These are phyloP conservation scores for Cryphonectria naterciae DNA, from an alignment of 2,329 filamentous ascomycete species.

Conservation along the genomic window DNA sequence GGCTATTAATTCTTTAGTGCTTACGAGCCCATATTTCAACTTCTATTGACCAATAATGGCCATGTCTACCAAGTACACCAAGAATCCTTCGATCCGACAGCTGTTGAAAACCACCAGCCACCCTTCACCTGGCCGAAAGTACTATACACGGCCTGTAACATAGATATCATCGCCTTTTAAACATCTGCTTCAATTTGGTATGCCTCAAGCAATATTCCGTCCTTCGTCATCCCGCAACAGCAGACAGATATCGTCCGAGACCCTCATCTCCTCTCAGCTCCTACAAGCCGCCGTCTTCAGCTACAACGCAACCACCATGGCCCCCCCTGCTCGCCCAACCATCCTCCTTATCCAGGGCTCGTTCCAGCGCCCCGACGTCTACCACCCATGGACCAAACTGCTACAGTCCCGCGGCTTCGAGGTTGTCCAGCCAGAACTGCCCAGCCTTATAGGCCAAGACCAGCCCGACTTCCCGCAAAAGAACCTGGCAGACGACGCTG, in stretches of 20 bases:
- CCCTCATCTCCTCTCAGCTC: background rate
- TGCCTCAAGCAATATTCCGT: background rate
- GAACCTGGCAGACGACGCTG: background rate
- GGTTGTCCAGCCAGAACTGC: constrained; percentile 13
- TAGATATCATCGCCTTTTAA: no score
- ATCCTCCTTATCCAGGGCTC: constrained; percentile 14
- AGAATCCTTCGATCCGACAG: background rate
- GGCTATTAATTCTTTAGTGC: background rate
- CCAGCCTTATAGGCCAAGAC: constrained; percentile 9
- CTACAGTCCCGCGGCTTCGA: constrained; percentile 11
- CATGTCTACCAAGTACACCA: no score
- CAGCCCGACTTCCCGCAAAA: constrained; percentile 5
- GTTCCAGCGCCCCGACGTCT: constrained; percentile 12
- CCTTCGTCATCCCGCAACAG: background rate
- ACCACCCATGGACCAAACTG: background rate
- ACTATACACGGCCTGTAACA: no score
- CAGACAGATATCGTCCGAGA: background rate
- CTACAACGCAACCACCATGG: background rate
- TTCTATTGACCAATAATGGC: background rate
- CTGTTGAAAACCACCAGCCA: no score
- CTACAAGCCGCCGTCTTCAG: background rate
- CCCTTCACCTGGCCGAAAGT: no score
- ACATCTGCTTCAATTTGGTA: no score
- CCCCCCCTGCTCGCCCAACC: background rate
- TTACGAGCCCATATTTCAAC: background rate